Evolutionary conservation across 2,329 filamentous ascomycete species (phyloP).

Genomic region (Claviceps pazoutovae): DNA sequence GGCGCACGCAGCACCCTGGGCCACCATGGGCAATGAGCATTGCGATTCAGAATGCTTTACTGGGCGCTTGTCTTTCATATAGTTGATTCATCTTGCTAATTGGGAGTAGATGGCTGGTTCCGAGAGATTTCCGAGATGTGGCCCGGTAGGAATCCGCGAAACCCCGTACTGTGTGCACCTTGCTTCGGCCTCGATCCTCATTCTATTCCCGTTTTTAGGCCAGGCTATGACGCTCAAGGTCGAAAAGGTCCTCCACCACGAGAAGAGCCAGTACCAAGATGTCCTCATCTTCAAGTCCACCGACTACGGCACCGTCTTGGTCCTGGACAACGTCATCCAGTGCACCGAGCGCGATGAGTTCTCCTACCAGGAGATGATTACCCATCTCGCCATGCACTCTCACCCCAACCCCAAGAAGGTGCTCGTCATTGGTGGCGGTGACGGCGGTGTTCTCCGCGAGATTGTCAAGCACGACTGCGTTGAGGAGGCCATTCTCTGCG

Average conservation of each 20-base stretch:
- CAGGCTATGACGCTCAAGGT: conserved; percentile 98
- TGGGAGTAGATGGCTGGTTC: conserved; percentile 87
- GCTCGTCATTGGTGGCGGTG: conserved; percentile 92
- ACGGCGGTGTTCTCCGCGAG: conserved; percentile 94
- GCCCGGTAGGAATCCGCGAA: conserved; percentile 42
- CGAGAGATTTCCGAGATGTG: conserved; percentile 98
- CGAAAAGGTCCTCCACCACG: conserved; percentile 95
- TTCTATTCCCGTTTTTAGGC: conserved; percentile 30
- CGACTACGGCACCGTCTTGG: conserved; percentile 89
- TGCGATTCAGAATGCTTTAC: not conserved
- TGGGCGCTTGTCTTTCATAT: not conserved
- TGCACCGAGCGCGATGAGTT: conserved; percentile 98
- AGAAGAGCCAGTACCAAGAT: conserved; percentile 98
- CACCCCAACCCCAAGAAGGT: conserved; percentile 98
- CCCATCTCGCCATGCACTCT: conserved; percentile 94
- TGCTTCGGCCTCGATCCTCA: conserved; percentile 3
- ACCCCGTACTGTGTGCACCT: not conserved
- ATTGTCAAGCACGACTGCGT: conserved; percentile 98
- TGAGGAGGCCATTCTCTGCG: conserved; percentile 90
- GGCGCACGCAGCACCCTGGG: not conserved
- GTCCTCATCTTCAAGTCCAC: conserved; percentile 97
- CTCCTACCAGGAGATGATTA: conserved; percentile 99
- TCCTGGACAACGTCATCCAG: conserved; percentile 98
- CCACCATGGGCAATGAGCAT: not conserved
- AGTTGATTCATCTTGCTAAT: not conserved